phyloP scores from a whole-genome alignment of 2,329 filamentous ascomycete genomes.

The Hymenoscyphus scutula region DNA sequence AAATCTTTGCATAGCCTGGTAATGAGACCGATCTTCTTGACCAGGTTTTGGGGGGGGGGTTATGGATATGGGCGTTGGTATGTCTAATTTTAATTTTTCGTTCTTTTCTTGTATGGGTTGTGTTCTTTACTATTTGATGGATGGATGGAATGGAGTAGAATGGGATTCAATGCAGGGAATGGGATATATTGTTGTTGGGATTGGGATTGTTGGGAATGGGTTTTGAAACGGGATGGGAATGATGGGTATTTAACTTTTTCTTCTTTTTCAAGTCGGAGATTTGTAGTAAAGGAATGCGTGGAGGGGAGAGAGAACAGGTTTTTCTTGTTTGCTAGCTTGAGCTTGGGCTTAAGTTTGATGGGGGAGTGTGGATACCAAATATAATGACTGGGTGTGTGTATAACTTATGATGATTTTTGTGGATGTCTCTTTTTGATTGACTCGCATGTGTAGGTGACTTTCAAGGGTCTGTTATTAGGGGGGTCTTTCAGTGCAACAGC shows the following conservation, averaged over 20 bases:
- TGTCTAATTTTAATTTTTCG: not conserved
- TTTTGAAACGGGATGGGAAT: not conserved
- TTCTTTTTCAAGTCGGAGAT: too few relatives aligned
- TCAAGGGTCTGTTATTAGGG: too few relatives aligned
- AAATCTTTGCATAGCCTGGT: constrained; percentile 3
- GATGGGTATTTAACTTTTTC: not conserved
- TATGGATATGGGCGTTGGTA: not conserved
- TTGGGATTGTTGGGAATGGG: not conserved
- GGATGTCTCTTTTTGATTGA: too few relatives aligned
- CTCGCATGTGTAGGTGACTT: too few relatives aligned
- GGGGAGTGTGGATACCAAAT: too few relatives aligned
- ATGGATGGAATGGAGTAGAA: not conserved
- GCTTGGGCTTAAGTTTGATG: too few relatives aligned
- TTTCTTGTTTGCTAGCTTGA: too few relatives aligned
- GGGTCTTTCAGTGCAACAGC: too few relatives aligned
- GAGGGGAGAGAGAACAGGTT: too few relatives aligned
- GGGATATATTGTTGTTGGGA: not conserved
- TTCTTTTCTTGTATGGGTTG: not conserved
- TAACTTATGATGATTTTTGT: too few relatives aligned
- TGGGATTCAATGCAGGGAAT: not conserved
- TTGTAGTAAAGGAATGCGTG: too few relatives aligned
- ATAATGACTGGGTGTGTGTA: too few relatives aligned
- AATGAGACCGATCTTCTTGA: not conserved
- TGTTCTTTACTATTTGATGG: not conserved
- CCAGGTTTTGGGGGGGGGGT: not conserved